Base-by-base conservation (phyloP, 345 rosid species). In the Firmiana major region DNA sequence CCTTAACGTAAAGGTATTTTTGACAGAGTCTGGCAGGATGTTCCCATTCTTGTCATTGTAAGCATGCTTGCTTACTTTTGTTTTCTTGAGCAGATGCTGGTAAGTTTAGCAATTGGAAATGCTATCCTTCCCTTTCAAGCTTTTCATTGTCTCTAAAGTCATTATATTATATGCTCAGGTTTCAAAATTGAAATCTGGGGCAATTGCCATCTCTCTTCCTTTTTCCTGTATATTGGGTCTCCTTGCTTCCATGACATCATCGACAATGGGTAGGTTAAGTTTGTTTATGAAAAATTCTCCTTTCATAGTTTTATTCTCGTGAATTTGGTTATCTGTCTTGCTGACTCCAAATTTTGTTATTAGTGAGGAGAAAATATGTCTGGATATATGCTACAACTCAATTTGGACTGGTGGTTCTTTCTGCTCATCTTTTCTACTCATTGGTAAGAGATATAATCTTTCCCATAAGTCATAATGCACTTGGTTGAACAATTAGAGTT, bases 61-160 rank as follows among this genome's bases (percentile, higher is more conserved):
- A 95, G 99, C 90, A 95, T 95, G 99, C 97, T 93, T 67, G 98
- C 97, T 73, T 95, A 90, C 91, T 95, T 95, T 75, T 92, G 97
- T 87, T 95, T 87, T 82, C 98, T 95, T 0, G 98, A 95, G 93
- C 93, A 95, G 83, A 92, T 95, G 89, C 88, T 93, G 89, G 99
- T 91, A 73, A 88, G 89, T 73, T 73, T 28, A 57, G 43, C 54
- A 45, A 51, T 31, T 73, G 19, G 64, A 53, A 40, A 28, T 45
- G n/a, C 19, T 75, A 3, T 28, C 26, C 46, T 63, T 63, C 57
- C 3, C 54, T 49, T 46, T 48, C 31, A 16, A 73, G 76, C 58
- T 53, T 28, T 9, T 70, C 22, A 21, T 7, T 36, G 69, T 24
- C 77, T 12, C 58, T 78, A 75, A 81, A 34, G 38, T 63, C 15